Evolutionary conservation across 495 filamentous ascomycete genomes (phyloP), one percentile per base, ranked within the genome.

Genomic region (Penicillium ucsense): DNA sequence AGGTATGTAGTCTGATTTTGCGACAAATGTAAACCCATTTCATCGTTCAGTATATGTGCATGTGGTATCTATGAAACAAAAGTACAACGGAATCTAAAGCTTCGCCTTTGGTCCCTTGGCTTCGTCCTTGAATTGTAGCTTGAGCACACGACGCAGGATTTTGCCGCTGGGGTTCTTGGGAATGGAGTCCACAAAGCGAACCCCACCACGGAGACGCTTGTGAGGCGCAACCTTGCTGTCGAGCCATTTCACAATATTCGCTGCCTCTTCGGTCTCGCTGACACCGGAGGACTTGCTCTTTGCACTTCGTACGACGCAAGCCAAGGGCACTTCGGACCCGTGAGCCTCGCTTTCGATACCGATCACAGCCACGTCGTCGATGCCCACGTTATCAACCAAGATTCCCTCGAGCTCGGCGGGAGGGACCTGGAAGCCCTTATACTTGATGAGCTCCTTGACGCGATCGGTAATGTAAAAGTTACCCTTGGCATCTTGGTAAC

Each of bases 401-500:
- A 88, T 53, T n/a, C 83, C 86, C 54, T 95, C 90, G 4, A 95
- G 73, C 62, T 96, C 89, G 3, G 90, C 88, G 2, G 89, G 89
- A 1, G 89, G 76, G 4, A 94, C 88, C 58, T 92, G 89, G 70
- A 91, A 90, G 8, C 88, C 89, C 59, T 80, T 78, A 63, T 92
- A 92, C 67, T 94, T 94, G 67, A 94, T 92, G 38, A 94, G 67
- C 63, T 94, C 88, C 73, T 94, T 94, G 20, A 88, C 74, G n/a
- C 88, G 82, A 55, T 91, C 88, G 1, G 86, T 89, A 59, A 90
- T 83, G 65, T 67, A 82, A 59, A 85, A 79, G 53, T 82, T 76
- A 4, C 79, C 80, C 35, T 81, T 65, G 30, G 63, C 51, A 41
- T 82, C 75, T 52, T 81, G 71, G 50, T 82, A 76, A 3, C 80